phyloP scores from a whole-genome alignment of 352 stramenopile species.

The Bremia lactucae region DNA sequence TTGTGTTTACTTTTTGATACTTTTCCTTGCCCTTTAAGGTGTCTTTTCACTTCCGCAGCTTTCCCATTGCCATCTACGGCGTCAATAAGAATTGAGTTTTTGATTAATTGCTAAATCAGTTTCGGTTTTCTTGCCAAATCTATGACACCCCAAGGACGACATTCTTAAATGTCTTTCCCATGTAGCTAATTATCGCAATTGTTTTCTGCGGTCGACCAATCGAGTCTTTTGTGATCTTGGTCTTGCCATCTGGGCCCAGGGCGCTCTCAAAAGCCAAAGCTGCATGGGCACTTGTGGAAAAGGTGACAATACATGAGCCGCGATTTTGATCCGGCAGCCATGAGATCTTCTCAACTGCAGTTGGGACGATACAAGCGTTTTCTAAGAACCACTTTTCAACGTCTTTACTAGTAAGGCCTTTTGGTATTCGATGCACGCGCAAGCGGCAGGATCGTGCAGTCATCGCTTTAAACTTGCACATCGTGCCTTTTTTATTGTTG shows the following conservation, averaged over 20 bases:
- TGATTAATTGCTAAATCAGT: no score
- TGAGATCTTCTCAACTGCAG: conserved; percentile 50
- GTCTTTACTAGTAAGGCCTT: conserved; percentile 46
- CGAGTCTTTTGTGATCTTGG: conserved; percentile 36
- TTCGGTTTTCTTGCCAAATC: conserved; percentile 6
- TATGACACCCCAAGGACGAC: conserved; percentile 40
- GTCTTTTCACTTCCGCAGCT: no score
- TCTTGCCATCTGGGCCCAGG: conserved; percentile 21
- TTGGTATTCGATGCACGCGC: conserved; percentile 64
- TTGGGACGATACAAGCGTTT: conserved; percentile 50
- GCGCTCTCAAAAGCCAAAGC: conserved; percentile 53
- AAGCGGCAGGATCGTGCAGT: conserved; percentile 55
- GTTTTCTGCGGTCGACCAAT: conserved; percentile 62
- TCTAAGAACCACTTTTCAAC: conserved; percentile 66
- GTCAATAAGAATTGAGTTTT: no score
- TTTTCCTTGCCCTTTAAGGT: no score
- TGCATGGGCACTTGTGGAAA: conserved; percentile 51
- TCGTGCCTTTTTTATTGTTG: conserved; percentile 6
- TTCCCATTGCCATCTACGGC: no score
- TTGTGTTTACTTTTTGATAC: no score
- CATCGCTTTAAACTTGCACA: conserved; percentile 18
- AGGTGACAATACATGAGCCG: conserved; percentile 64
- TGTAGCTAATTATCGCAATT: conserved; percentile 43
- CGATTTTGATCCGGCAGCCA: conserved; percentile 53
- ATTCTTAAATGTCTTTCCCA: conserved; percentile 62